Evolutionary conservation across 441 rosid species (phyloP), one percentile per base, ranked within the genome.

Genomic region (Pelargonium cotyledonis): DNA sequence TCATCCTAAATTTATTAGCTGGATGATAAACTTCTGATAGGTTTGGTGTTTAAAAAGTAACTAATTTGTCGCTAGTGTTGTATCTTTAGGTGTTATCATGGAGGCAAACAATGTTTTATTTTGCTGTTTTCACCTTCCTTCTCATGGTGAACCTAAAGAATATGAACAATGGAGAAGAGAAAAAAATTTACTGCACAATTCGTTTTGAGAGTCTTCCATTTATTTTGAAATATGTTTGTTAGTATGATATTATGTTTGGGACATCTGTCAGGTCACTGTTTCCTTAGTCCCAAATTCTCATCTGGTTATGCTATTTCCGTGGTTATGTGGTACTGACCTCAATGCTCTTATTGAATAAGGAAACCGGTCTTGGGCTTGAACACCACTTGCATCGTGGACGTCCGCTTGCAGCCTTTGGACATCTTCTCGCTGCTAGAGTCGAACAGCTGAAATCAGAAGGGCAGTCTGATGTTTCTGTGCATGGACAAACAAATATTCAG

Each of bases 381-480:
- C 97, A 92, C 74, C 90, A 85, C 82, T 84, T 95, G 82, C 92
- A 92, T 82, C 98, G 99, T 73, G 98, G 99, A 65, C 98, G 99
- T 72, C 88, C 97, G 8, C 85, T 95, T 60, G 96, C 98, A 71
- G 98, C 99, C 67, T 95, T 95, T 77, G 89, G 88, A 78, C 85
- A 88, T 75, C 83, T 95, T 77, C 88, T 95, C 69, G 86, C 81
- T 63, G 82, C 78, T 21, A 92, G 98, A 81, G 86, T 84, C 75
- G 87, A 79, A 76, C 85, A 87, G 76, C 79, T 92, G 72, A 92
- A 92, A 74, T 44, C 79, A 73, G 95, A 85, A 82, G 86, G 81
- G 63, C 85, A 74, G 43, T 71, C 94, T 66, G 81, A 79, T 75
- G 72, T 80, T 81, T 73, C 84, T 19, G 75, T 70, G 61, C 86